phyloP scores from a whole-genome alignment of 805 yeast species.

The Naumovozyma baii region DNA sequence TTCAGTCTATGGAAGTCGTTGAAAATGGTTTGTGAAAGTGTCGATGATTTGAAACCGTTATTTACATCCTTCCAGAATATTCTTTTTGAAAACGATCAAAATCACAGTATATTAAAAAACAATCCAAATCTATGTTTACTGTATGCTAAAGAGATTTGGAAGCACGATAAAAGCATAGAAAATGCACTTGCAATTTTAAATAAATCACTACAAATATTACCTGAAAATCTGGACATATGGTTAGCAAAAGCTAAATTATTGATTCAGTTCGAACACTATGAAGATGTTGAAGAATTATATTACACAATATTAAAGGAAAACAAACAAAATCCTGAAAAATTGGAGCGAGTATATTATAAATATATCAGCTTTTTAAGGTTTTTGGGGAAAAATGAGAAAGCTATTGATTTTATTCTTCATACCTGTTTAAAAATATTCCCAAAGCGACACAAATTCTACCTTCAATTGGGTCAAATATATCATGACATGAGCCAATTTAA shows the following conservation, averaged over 20 bases:
- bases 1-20: conserved; percentile 41
- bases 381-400: conserved; percentile 27
- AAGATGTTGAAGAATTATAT: conserved; percentile 29
- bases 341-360: conserved; percentile 51
- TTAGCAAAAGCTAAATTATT: conserved; percentile 65
- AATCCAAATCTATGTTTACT: conserved; percentile 47
- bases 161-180: conserved; percentile 34
- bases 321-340: conserved; percentile 8
- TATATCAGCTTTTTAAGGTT: conserved; percentile 44
- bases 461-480: conserved; percentile 55
- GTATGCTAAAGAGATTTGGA: conserved; percentile 67
- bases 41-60: conserved; percentile 26
- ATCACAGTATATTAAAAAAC: conserved; percentile 34
- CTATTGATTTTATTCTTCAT: conserved; percentile 34
- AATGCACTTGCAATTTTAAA: conserved; percentile 47
- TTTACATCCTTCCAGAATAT: conserved; percentile 46
- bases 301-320: conserved; percentile 32
- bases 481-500: conserved; percentile 24
- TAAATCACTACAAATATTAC: conserved; percentile 36
- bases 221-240: conserved; percentile 50
- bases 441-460: conserved; percentile 40
- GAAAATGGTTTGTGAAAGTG: conserved; percentile 29
- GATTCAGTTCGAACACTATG: conserved; percentile 31
- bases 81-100: conserved; percentile 21
- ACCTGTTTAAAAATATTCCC: conserved; percentile 43